phyloP scores from a whole-genome alignment of 495 filamentous ascomycete genomes.

The Aeminium ludgeri region DNA sequence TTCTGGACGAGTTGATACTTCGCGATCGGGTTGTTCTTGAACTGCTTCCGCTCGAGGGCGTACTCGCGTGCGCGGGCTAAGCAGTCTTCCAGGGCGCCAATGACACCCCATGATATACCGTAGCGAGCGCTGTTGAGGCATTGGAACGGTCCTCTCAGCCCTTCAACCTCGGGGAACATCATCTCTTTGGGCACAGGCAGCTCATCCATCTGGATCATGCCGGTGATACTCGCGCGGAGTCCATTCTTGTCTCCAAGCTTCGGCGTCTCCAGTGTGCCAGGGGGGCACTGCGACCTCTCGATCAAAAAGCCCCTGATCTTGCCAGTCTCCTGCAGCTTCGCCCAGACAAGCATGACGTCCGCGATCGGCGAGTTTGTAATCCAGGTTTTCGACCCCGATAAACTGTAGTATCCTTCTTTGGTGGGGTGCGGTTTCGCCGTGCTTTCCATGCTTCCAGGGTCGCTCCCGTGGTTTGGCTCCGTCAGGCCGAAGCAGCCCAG shows the following conservation, averaged over 20 bases:
- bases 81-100: slow-evolving; percentile 88
- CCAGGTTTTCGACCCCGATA: slow-evolving; percentile 90
- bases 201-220: slow-evolving; percentile 91
- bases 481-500: slow-evolving; percentile 89
- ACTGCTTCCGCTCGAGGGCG: slow-evolving; percentile 81
- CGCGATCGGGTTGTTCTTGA: slow-evolving; percentile 87
- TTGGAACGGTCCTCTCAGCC: slow-evolving; percentile 74
- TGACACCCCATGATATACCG: slow-evolving; percentile 85
- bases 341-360: slow-evolving; percentile 85
- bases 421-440: slow-evolving; percentile 69
- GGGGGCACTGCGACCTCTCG: slow-evolving; percentile 62
- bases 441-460: slow-evolving; percentile 92
- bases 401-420: slow-evolving; percentile 66
- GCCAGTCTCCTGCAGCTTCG: slow-evolving; percentile 72
- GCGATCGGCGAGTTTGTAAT: slow-evolving; percentile 96
- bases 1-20: slow-evolving; percentile 98
- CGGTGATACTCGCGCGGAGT: slow-evolving; percentile 80
- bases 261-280: slow-evolving; percentile 82
- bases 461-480: slow-evolving; percentile 93
- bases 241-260: slow-evolving; percentile 90
- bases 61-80: slow-evolving; percentile 66
- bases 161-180: slow-evolving; percentile 86
- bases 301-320: slow-evolving; percentile 93
- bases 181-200: slow-evolving; percentile 80
- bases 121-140: slow-evolving; percentile 86